phyloP scores from a whole-genome alignment of 129 eudicot species.

The Arctium lappa region DNA sequence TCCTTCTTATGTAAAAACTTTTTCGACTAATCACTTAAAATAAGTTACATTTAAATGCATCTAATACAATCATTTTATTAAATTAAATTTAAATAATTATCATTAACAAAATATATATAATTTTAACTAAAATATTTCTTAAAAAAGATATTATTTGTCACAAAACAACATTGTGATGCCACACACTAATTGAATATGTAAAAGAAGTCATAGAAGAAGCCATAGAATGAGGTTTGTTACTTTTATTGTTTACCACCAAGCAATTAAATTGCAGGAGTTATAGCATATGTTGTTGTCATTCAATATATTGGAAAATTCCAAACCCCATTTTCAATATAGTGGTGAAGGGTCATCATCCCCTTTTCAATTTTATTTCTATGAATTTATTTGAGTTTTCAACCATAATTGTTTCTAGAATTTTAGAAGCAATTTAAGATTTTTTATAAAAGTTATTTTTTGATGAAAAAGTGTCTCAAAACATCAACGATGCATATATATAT shows the following conservation, averaged over 20 bases:
- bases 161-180: too few relatives aligned
- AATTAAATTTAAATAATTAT: too few relatives aligned
- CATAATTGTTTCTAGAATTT: not conserved
- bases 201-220: not conserved
- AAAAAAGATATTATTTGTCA: too few relatives aligned
- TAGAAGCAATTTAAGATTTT: not conserved
- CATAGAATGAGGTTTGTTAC: slow-evolving; percentile 24
- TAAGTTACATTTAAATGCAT: too few relatives aligned
- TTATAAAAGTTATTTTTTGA: too few relatives aligned
- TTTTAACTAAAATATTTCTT: too few relatives aligned
- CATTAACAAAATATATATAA: too few relatives aligned
- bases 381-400: not conserved
- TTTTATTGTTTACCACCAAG: slow-evolving; percentile 22
- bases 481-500: too few relatives aligned
- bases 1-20: too few relatives aligned
- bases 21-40: too few relatives aligned
- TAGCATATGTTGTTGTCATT: slow-evolving; percentile 33
- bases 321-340: slow-evolving; percentile 11
- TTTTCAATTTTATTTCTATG: not conserved
- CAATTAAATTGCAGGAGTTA: slow-evolving; percentile 31
- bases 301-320: slow-evolving; percentile 20
- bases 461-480: too few relatives aligned
- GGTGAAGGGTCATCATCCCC: slow-evolving; percentile 38
- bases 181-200: not conserved
- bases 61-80: too few relatives aligned